Conservation (phyloP, 768 basidiomycete species). For the Plicaturopsis crispa region DNA sequence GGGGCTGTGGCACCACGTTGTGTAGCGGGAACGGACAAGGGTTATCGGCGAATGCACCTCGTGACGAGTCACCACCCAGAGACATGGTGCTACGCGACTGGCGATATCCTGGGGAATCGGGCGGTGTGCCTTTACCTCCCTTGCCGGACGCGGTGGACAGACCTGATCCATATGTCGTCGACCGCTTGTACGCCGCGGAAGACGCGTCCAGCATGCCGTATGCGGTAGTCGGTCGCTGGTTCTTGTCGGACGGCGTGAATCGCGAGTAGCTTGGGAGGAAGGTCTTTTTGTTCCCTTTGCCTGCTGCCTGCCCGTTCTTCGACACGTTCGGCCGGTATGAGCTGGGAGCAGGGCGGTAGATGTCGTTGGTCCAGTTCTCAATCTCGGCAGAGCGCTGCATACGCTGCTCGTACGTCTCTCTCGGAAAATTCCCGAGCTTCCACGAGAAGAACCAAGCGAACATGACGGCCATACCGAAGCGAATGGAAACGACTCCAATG, state of each 20-base stretch:
- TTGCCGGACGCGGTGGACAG: slow-evolving; percentile 20
- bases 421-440: slow-evolving; percentile 88
- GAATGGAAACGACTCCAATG: slow-evolving; percentile 90
- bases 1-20: slow-evolving; percentile 89
- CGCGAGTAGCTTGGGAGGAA: slow-evolving; percentile 65
- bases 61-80: slow-evolving; percentile 44
- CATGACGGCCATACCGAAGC: slow-evolving; percentile 93
- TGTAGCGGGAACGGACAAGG: slow-evolving; percentile 90
- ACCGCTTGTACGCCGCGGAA: slow-evolving; percentile 46
- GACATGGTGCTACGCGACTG: slow-evolving; percentile 82
- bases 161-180: slow-evolving; percentile 47
- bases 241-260: slow-evolving; percentile 67
- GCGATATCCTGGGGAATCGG: slow-evolving; percentile 63
- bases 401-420: slow-evolving; percentile 87
- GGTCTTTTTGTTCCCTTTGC: slow-evolving; percentile 45
- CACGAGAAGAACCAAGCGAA: slow-evolving; percentile 99
- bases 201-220: slow-evolving; percentile 56
- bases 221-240: slow-evolving; percentile 50
- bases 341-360: slow-evolving; percentile 88
- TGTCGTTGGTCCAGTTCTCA: slow-evolving; percentile 94
- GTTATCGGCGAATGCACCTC: slow-evolving; percentile 48
- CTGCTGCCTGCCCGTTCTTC: slow-evolving; percentile 52
- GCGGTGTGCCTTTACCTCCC: slow-evolving; percentile 52
- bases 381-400: slow-evolving; percentile 87
- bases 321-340: slow-evolving; percentile 84